A percentile compares a stretch with the other conserved stretches of the same genome.
These are phyloP conservation scores for Trifolium subterraneum DNA, from an alignment of 306 rosid species.

Conservation along the genomic window DNA sequence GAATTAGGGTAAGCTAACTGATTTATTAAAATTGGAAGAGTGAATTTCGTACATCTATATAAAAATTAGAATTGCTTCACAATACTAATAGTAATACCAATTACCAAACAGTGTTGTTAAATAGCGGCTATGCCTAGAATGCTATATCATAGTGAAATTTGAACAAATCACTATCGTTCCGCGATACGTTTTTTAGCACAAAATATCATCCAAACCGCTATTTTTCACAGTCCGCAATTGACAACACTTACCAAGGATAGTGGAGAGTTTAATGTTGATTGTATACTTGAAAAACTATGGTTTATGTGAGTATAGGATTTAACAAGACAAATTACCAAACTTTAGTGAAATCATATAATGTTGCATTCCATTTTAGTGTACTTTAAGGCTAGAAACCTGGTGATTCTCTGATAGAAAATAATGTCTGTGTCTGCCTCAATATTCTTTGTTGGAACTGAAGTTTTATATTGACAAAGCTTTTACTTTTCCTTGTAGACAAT, in stretches of 20 bases:
- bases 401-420: conserved; percentile 25
- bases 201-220: neutral
- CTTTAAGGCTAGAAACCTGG: conserved; percentile 20
- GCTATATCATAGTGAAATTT: neutral
- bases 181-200: too few species aligned
- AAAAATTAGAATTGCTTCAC: conserved; percentile 15
- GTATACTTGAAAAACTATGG: conserved; percentile 18
- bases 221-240: neutral
- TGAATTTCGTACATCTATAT: neutral
- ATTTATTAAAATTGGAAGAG: conserved; percentile 11
- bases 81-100: conserved; percentile 10
- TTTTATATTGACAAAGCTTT: conserved; percentile 34
- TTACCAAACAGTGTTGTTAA: neutral
- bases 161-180: neutral
- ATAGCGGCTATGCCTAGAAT: neutral
- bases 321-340: conserved; percentile 11
- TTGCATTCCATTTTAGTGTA: neutral
- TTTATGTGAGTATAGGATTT: conserved; percentile 4
- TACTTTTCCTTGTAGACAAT: conserved; percentile 69
- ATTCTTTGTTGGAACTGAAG: neutral
- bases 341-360: neutral
- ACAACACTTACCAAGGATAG: neutral
- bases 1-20: conserved; percentile 72
- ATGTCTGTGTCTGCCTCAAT: conserved; percentile 21
- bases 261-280: conserved; percentile 26